These are phyloP conservation scores for Eutypa lata DNA, from an alignment of 2,329 filamentous ascomycete genomes.

Conservation along the genomic window DNA sequence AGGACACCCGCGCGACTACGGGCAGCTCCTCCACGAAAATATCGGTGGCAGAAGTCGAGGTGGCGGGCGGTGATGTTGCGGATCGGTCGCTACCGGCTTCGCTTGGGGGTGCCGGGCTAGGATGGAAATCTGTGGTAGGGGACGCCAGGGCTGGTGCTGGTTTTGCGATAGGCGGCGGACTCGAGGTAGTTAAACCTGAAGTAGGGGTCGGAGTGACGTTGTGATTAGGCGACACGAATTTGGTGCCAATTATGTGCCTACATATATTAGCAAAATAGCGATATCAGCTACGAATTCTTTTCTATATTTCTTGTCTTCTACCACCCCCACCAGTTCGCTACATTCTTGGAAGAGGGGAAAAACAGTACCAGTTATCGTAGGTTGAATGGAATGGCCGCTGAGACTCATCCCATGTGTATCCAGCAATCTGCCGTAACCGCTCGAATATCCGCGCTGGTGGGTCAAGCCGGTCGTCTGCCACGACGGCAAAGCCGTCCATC, in stretches of 20 bases:
- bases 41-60: conserved; percentile 39
- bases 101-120: conserved; percentile 32
- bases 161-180: conserved; percentile 40
- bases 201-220: conserved; percentile 43
- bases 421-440: conserved; percentile 67
- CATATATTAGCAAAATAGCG: conserved; percentile 13
- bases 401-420: conserved; percentile 74
- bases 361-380: conserved; percentile 78
- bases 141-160: conserved; percentile 41
- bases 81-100: conserved; percentile 39
- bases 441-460: conserved; percentile 69
- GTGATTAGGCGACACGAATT: conserved; percentile 49
- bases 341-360: neutral
- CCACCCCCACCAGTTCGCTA: neutral
- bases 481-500: conserved; percentile 50
- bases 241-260: conserved; percentile 66
- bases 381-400: conserved; percentile 58
- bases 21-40: conserved; percentile 54
- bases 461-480: conserved; percentile 54
- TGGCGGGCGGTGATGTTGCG: conserved; percentile 30
- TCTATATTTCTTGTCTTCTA: neutral
- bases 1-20: conserved; percentile 79
- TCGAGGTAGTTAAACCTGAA: conserved; percentile 41
- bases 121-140: conserved; percentile 37
- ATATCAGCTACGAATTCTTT: neutral